These are phyloP conservation scores for Hyphopichia fennica DNA, from an alignment of 1,139 yeast species.

Conservation along the genomic window DNA sequence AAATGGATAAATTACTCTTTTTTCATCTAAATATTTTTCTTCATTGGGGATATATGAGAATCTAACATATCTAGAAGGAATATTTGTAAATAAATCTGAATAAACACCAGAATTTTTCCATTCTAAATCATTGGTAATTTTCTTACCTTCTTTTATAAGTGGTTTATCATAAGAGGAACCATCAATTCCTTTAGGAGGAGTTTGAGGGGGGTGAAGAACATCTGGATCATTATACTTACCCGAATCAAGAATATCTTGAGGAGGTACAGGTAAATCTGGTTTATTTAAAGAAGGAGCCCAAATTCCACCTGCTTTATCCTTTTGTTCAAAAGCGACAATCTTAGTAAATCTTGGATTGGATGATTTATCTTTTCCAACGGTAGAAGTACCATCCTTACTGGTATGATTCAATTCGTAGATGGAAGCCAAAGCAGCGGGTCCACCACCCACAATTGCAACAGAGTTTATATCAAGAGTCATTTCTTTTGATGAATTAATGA, in stretches of 20 bases:
- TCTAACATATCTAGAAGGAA: slow-evolving; percentile 43
- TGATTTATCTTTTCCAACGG: slow-evolving; percentile 20
- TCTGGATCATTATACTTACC: slow-evolving; percentile 27
- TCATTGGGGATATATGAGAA: slow-evolving; percentile 39
- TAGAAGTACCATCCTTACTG: slow-evolving; percentile 27
- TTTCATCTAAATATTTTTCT: slow-evolving; percentile 22
- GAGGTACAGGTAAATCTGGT: slow-evolving; percentile 29
- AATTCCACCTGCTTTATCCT: slow-evolving; percentile 32
- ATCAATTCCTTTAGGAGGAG: slow-evolving; percentile 16
- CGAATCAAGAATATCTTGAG: slow-evolving; percentile 26
- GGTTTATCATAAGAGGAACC: slow-evolving; percentile 19
- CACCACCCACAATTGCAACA: slow-evolving; percentile 38
- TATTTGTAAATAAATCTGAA: slow-evolving; percentile 46
- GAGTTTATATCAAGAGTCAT: slow-evolving; percentile 15
- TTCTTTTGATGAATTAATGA: too few species aligned
- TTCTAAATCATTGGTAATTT: slow-evolving; percentile 19
- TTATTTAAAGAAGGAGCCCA: slow-evolving; percentile 28
- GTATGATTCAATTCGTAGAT: slow-evolving; percentile 37
- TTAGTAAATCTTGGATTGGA: slow-evolving; percentile 20
- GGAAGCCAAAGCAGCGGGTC: slow-evolving; percentile 41
- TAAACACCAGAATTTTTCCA: slow-evolving; percentile 47
- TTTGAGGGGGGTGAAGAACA: slow-evolving; percentile 20
- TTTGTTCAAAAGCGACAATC: slow-evolving; percentile 37
- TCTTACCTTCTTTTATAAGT: slow-evolving; percentile 8
- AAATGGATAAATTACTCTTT: slow-evolving; percentile 35